Evolutionary conservation across 176 grass and related monocot genomes (phyloP).

Genomic region (Ensete ventricosum): DNA sequence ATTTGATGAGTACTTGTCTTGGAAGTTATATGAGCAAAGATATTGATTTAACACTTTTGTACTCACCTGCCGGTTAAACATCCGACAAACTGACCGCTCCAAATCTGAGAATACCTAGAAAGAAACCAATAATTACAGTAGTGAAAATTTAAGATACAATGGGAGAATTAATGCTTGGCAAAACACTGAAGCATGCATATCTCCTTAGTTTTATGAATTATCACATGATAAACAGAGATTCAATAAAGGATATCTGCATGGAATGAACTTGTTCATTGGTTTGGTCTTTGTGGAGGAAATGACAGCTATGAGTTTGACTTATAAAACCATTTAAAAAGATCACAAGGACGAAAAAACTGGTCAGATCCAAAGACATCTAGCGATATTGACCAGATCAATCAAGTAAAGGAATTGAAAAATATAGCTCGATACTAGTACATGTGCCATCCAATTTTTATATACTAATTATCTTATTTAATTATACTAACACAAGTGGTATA

Average conservation of each 20-base stretch:
- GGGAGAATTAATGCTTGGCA: neutral
- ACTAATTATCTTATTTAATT: no score
- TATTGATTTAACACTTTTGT: constrained; percentile 1
- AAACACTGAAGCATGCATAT: neutral
- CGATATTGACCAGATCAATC: no score
- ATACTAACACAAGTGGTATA: no score
- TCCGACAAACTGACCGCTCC: constrained; percentile 93
- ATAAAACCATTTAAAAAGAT: neutral
- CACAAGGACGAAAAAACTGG: neutral
- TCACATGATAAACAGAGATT: neutral
- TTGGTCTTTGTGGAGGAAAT: neutral
- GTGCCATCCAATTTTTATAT: no score
- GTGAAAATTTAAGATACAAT: neutral
- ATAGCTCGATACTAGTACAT: no score
- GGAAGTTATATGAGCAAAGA: neutral
- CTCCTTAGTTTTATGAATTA: neutral
- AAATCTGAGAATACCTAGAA: constrained; percentile 94
- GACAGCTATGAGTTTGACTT: neutral
- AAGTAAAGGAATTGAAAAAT: no score
- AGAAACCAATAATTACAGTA: constrained; percentile 25
- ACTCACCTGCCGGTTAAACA: constrained; percentile 86
- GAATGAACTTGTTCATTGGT: neutral
- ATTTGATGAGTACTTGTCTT: neutral
- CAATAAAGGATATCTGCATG: neutral
- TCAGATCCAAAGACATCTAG: no score